phyloP scores from a whole-genome alignment of 768 basidiomycete species.

The Holtermannia corniformis region DNA sequence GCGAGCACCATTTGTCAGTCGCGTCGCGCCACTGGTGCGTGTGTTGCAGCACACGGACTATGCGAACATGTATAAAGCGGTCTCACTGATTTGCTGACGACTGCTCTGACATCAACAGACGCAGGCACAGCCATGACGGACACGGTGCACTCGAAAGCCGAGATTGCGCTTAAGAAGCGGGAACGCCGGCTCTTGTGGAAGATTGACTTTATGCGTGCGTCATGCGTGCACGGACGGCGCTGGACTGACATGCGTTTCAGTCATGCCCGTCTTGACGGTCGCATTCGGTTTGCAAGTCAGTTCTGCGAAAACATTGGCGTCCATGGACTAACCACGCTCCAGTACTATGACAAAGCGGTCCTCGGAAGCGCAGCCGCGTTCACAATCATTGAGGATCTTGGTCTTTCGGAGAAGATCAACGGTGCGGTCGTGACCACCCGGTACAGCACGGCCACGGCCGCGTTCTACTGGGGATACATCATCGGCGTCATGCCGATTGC shows the following conservation, averaged over 20 bases:
- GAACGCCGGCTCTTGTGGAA: neutral
- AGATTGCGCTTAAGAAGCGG: neutral
- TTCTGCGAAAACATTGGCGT: neutral
- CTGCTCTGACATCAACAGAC: too few relatives aligned
- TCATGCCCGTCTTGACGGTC: constrained; percentile 40
- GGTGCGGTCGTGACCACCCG: constrained; percentile 28
- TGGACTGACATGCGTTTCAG: neutral
- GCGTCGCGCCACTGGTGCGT: too few relatives aligned
- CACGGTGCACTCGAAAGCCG: too few relatives aligned
- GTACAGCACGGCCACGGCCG: constrained; percentile 39
- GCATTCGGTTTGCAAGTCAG: constrained; percentile 32
- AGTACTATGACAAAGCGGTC: constrained; percentile 40
- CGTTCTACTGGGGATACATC: constrained; percentile 42
- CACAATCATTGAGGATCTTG: constrained; percentile 37
- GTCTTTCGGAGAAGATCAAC: constrained; percentile 21
- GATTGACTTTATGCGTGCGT: neutral
- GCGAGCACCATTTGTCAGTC: too few relatives aligned
- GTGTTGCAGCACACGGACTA: too few relatives aligned
- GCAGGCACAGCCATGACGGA: too few relatives aligned
- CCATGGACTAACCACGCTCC: constrained; percentile 1
- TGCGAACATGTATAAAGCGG: too few relatives aligned
- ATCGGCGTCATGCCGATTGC: constrained; percentile 35
- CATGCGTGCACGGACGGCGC: neutral
- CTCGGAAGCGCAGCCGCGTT: constrained; percentile 37
- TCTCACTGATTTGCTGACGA: too few relatives aligned